Base-by-base conservation (phyloP, 78 protist genomes). In the Dictyostelium firmibasis region DNA sequence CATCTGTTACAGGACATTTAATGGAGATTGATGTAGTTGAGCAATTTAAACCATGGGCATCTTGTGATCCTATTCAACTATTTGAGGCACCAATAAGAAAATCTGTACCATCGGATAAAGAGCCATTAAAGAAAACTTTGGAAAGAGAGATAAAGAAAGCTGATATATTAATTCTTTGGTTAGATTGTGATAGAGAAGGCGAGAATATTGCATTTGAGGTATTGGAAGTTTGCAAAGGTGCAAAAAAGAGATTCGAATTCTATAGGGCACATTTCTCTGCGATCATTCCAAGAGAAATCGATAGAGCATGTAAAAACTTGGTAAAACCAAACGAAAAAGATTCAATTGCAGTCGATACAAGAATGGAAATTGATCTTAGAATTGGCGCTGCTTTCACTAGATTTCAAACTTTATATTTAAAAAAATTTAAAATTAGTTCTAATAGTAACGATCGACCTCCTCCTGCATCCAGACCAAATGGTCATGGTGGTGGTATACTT, bases 311-410 rank as follows among this genome's bases (percentile, higher is more conserved):
- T n/a, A 27, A n/a, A 33, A 43, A 31, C 4, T 70, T 98, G 14
- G 83, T 2, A 20, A 31, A 9, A 31, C 99, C 99, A 31, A 96
- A 98, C 77, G 74, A 97, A 64, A 36, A 47, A 8, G 86, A 91
- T 2, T 57, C 99, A 3, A 81, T 77, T 16, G 99, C 99, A 11
- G 99, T 98, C 6, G 99, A 96, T 1, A 97, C 99, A 9, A 92
- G 99, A 31, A 84, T 60, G 18, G 98, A 97, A 50, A 96, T 97
- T 29, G 98, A 96, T 47, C 41, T 97, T 10, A 79, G 98, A 36
- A 95, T 99, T 53, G 99, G 99, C 25, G 99, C 99, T 0, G 99
- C 98, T 7, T 99, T 99, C 91, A 99, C 99, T 3, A 95, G 99
- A n/a, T 96, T 97, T 83, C 99, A 98, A 95, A 98, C 99, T 5